Evolutionary conservation across 192 early-diverging fungal genomes (phyloP).

Genomic region (Podila epicladia): DNA sequence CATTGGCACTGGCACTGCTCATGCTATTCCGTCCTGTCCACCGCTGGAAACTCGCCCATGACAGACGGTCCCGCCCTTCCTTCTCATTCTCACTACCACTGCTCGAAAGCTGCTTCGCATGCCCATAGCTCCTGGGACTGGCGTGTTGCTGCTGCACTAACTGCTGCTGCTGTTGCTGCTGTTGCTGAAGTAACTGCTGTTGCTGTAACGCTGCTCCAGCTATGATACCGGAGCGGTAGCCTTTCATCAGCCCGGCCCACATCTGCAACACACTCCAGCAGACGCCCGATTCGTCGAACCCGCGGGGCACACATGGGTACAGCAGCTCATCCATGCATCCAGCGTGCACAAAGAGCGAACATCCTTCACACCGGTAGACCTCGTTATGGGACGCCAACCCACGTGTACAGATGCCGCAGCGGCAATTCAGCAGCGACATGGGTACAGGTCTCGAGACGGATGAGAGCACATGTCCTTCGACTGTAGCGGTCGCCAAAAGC

Average conservation of each 20-base stretch:
- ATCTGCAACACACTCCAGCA: constrained; percentile 74
- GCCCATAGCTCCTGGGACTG: constrained; percentile 6
- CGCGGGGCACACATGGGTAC: constrained; percentile 65
- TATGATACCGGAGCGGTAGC: constrained; percentile 72
- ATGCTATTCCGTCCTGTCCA: constrained; percentile 22
- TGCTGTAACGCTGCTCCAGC: constrained; percentile 30
- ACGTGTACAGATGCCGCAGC: constrained; percentile 31
- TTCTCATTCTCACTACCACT: constrained; percentile 30
- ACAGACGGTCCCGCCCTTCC: constrained; percentile 15
- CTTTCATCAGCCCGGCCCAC: constrained; percentile 78
- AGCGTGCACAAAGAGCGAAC: constrained; percentile 58
- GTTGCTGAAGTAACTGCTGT: constrained; percentile 16
- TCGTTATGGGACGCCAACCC: constrained; percentile 9
- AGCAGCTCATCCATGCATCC: constrained; percentile 58
- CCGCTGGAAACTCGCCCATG: constrained; percentile 37
- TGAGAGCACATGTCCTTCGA: constrained; percentile 34
- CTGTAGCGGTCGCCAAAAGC: not conserved
- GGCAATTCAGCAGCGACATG: constrained; percentile 16
- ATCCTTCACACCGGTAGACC: constrained; percentile 50
- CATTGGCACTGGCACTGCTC: not conserved
- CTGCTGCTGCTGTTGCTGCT: constrained; percentile 15
- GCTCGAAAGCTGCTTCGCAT: constrained; percentile 30
- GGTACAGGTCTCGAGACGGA: constrained; percentile 24
- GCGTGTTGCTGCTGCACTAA: constrained; percentile 2
- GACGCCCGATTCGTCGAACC: constrained; percentile 76